Evolutionary conservation across 2,329 filamentous ascomycete genomes (phyloP), one percentile per base, ranked within the genome.

Genomic region (Phaeosphaeriaceae sp.): DNA sequence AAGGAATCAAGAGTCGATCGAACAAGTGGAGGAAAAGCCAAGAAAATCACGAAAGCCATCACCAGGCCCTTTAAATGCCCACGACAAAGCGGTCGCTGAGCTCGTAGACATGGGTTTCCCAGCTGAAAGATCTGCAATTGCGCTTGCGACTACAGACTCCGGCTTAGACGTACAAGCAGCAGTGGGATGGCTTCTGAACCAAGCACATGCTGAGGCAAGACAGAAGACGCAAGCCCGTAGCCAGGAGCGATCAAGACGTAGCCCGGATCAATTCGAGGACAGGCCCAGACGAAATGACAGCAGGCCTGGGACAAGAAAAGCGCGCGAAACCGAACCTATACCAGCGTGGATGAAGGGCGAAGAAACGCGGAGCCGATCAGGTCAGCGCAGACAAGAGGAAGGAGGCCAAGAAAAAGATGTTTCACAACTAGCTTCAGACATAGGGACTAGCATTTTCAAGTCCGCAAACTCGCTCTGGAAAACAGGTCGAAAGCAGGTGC

Each of bases 401-500:
- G 75, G 77, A 3, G 79, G 79, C 8, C 77, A 70, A 47, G 89
- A 92, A 1, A 85, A 81, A 44, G 93, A 97, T 62, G 81, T 96
- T 47, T 80, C 90, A 13, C 91, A 93, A 66, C 83, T 88, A 35
- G 93, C 93, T 2, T 86, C 90, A 5, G 88, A 92, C 28, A 81
- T 97, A 66, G 90, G 94, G 0, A 90, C 79, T 36, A 95, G 83
- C 54, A 75, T 99, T 11, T 86, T 97, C 72, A 99, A 99, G 72
- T 94, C 92, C 2, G 94, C 94, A 2, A 96, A 95, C 60, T 93
- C 90, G 1, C 76, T 97, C 0, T 99, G 94, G 94, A 99, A 96
- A 70, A 90, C 89, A 3, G 87, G 93, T 0, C 90, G 92, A 67
- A 99, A 96, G 74, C 92, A 90, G 70, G 84, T 97, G 49, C 91